These are phyloP conservation scores for Cryptococcus sp. DNA, from an alignment of 1,284 basidiomycete genomes.

Conservation along the genomic window DNA sequence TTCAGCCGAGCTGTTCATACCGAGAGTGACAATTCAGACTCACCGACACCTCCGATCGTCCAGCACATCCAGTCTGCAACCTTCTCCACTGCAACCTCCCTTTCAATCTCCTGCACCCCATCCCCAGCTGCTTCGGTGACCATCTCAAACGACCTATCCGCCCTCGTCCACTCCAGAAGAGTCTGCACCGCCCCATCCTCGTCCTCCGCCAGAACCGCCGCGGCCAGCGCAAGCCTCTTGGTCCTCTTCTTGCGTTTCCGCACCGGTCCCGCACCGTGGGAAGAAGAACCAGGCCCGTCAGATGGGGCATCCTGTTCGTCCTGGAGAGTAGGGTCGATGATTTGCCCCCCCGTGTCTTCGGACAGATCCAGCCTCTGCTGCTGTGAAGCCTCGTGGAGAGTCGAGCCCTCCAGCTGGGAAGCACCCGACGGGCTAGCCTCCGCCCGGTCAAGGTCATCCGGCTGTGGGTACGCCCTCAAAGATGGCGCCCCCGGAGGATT, in stretches of 20 bases:
- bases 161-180: slow-evolving; percentile 29
- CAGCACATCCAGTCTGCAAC: slow-evolving; percentile 93
- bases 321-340: background rate
- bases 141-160: slow-evolving; percentile 15
- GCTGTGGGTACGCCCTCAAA: too few species aligned
- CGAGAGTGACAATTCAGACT: slow-evolving; percentile 45
- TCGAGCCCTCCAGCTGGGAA: too few species aligned
- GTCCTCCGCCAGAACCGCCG: slow-evolving; percentile 36
- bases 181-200: slow-evolving; percentile 29
- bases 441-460: too few species aligned
- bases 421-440: too few species aligned
- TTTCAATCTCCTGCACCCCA: background rate
- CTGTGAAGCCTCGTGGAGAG: too few species aligned
- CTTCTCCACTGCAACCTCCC: slow-evolving; percentile 27
- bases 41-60: slow-evolving; percentile 93
- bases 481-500: too few species aligned
- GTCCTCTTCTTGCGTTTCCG: slow-evolving; percentile 29
- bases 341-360: background rate
- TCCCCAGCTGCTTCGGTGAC: background rate
- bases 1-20: background rate
- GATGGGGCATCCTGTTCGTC: background rate
- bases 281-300: background rate
- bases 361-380: background rate
- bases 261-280: background rate
- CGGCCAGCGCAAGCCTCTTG: slow-evolving; percentile 36